These are phyloP conservation scores for Cytidiella melzeri DNA, from an alignment of 768 basidiomycete genomes.

Conservation along the genomic window DNA sequence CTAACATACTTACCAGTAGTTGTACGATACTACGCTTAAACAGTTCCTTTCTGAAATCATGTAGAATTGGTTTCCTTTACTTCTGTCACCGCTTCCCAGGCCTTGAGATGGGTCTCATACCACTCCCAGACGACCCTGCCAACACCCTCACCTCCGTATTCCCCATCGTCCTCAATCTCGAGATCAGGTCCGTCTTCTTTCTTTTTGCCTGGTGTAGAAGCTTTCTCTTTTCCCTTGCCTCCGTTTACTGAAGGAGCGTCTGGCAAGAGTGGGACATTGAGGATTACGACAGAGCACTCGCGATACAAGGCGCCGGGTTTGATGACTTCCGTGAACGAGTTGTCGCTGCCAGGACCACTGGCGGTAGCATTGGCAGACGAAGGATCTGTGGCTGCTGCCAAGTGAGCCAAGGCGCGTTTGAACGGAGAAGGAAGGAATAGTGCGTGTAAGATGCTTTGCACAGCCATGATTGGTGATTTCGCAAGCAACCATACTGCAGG, in stretches of 20 bases:
- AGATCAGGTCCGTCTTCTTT: slow-evolving; percentile 19
- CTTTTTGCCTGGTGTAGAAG: no score
- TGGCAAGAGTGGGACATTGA: slow-evolving; percentile 18
- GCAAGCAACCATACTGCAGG: slow-evolving; percentile 64
- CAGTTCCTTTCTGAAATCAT: neutral
- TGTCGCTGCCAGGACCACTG: slow-evolving; percentile 22
- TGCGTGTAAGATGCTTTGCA: slow-evolving; percentile 77
- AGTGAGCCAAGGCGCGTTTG: slow-evolving; percentile 34
- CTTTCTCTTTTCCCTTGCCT: neutral
- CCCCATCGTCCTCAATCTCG: slow-evolving; percentile 53
- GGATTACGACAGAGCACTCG: slow-evolving; percentile 59
- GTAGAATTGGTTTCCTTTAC: no score
- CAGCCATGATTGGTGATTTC: slow-evolving; percentile 55
- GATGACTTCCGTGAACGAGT: slow-evolving; percentile 46
- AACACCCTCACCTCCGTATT: slow-evolving; percentile 62
- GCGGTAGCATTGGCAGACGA: slow-evolving; percentile 7
- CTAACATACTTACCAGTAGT: no score
- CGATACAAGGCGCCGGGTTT: slow-evolving; percentile 75
- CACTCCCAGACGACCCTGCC: slow-evolving; percentile 74
- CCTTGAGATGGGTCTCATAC: slow-evolving; percentile 59
- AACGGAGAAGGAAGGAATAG: slow-evolving; percentile 80
- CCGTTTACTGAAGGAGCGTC: slow-evolving; percentile 14
- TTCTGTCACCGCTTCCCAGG: slow-evolving; percentile 31
- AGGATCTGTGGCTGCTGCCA: slow-evolving; percentile 27
- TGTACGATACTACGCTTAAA: no score